phyloP scores from a whole-genome alignment of 2,329 filamentous ascomycete genomes.

The Trichothecium roseum region DNA sequence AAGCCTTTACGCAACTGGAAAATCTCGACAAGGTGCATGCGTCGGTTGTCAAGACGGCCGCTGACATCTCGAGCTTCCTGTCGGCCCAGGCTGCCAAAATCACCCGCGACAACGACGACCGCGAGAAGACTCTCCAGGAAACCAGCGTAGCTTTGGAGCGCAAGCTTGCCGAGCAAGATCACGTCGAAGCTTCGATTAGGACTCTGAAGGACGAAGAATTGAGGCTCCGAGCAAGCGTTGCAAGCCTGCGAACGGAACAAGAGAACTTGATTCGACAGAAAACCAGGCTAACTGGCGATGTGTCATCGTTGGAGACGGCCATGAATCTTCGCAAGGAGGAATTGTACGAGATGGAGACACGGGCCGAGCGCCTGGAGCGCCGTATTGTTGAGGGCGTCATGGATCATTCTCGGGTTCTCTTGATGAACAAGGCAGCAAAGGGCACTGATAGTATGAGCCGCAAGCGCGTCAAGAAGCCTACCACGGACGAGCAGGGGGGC shows the following conservation, averaged over 20 bases:
- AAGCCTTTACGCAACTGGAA: slow-evolving; percentile 65
- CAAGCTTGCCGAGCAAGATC: slow-evolving; percentile 54
- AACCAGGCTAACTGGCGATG: slow-evolving; percentile 69
- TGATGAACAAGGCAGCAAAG: slow-evolving; percentile 58
- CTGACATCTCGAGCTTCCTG: slow-evolving; percentile 76
- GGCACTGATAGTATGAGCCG: slow-evolving; percentile 46
- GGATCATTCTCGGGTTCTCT: slow-evolving; percentile 85
- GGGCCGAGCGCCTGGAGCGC: slow-evolving; percentile 81
- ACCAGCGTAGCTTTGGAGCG: slow-evolving; percentile 73
- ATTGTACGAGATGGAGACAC: slow-evolving; percentile 78
- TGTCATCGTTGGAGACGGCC: slow-evolving; percentile 85
- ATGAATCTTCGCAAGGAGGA: slow-evolving; percentile 83
- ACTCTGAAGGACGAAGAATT: slow-evolving; percentile 41
- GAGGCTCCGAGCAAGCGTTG: slow-evolving; percentile 43
- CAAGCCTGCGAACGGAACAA: slow-evolving; percentile 54
- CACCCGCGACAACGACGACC: slow-evolving; percentile 66
- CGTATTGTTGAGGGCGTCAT: slow-evolving; percentile 92
- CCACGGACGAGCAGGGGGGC: slow-evolving; percentile 10
- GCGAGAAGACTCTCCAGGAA: slow-evolving; percentile 70
- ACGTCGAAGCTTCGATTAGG: slow-evolving; percentile 45
- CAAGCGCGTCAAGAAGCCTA: slow-evolving; percentile 39
- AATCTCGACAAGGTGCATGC: slow-evolving; percentile 82
- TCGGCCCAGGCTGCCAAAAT: slow-evolving; percentile 65
- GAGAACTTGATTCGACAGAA: slow-evolving; percentile 71
- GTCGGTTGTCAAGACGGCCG: slow-evolving; percentile 74